phyloP scores from a whole-genome alignment of 352 stramenopile species.

The Phytophthora nicotianae region DNA sequence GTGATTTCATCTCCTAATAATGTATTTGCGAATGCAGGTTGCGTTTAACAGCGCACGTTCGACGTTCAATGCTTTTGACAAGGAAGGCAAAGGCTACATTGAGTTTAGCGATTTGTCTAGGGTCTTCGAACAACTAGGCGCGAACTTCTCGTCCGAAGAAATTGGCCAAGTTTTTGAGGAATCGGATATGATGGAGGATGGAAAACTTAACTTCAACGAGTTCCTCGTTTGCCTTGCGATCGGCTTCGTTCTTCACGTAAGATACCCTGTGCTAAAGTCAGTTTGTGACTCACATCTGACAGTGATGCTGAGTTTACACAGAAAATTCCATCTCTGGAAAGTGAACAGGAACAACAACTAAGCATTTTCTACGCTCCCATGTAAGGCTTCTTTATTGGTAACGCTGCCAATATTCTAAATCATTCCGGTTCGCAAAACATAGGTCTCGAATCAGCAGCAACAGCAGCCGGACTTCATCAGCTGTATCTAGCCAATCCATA shows the following conservation, averaged over 20 bases:
- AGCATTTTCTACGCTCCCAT: constrained; percentile 87
- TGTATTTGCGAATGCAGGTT: constrained; percentile 28
- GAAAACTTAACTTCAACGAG: constrained; percentile 86
- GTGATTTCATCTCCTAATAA: neutral
- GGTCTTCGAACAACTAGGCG: constrained; percentile 77
- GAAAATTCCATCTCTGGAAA: constrained; percentile 82
- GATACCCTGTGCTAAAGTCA: constrained; percentile 4
- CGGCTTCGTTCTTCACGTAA: constrained; percentile 84
- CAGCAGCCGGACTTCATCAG: constrained; percentile 1
- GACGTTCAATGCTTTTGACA: constrained; percentile 72
- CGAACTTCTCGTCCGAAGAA: constrained; percentile 76
- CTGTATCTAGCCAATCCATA: constrained; percentile 38
- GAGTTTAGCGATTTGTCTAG: constrained; percentile 73
- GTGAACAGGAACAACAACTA: constrained; percentile 42
- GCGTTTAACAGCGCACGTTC: constrained; percentile 83
- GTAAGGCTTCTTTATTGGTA: constrained; percentile 24
- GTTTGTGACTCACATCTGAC: neutral
- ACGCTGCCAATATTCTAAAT: neutral
- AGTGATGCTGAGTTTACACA: constrained; percentile 9
- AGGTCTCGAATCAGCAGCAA: constrained; percentile 28
- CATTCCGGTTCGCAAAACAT: neutral
- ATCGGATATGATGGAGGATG: constrained; percentile 85
- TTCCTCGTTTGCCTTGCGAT: constrained; percentile 89
- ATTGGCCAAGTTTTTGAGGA: constrained; percentile 79
- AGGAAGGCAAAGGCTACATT: constrained; percentile 73